Conservation (phyloP, 164 flowering plant genomes). For the Vitis rotundifolia region DNA sequence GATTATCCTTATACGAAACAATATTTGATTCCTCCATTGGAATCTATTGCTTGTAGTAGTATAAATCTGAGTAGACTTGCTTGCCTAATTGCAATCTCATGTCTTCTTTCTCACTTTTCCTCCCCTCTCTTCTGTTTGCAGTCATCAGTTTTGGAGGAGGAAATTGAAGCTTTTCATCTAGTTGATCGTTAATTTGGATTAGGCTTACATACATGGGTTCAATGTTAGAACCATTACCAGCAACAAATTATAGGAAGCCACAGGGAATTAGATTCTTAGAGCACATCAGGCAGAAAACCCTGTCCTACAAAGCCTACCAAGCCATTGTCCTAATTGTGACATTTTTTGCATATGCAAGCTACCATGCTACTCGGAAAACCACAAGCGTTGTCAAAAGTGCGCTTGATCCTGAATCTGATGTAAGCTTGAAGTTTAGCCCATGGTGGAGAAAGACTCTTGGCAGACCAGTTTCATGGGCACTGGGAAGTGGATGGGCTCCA, state of each 20-base stretch:
- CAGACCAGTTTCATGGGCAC: conserved; percentile 14
- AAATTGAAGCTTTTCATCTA: conserved; percentile 3
- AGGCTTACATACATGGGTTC: conserved; percentile 38
- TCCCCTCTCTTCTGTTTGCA: conserved; percentile 4
- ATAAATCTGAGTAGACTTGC: too few species aligned
- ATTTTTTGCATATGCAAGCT: conserved; percentile 75
- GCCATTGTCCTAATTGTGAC: conserved; percentile 73
- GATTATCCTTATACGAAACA: too few species aligned
- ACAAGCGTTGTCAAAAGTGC: conserved; percentile 82
- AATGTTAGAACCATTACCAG: conserved; percentile 14
- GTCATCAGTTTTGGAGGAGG: neutral
- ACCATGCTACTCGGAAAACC: conserved; percentile 84
- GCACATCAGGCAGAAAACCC: conserved; percentile 21
- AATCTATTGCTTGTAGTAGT: too few species aligned
- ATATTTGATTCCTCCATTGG: too few species aligned
- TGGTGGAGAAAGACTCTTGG: conserved; percentile 26
- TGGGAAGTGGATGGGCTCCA: conserved; percentile 79
- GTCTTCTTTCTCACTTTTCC: neutral
- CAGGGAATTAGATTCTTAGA: conserved; percentile 57
- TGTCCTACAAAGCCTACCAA: conserved; percentile 72
- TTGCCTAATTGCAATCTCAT: neutral
- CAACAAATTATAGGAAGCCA: conserved; percentile 41
- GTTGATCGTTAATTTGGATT: neutral
- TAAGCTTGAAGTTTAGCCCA: conserved; percentile 23
- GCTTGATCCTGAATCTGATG: conserved; percentile 65